These are phyloP conservation scores for Starmerella powellii DNA, from an alignment of 805 yeast species.

Conservation along the genomic window DNA sequence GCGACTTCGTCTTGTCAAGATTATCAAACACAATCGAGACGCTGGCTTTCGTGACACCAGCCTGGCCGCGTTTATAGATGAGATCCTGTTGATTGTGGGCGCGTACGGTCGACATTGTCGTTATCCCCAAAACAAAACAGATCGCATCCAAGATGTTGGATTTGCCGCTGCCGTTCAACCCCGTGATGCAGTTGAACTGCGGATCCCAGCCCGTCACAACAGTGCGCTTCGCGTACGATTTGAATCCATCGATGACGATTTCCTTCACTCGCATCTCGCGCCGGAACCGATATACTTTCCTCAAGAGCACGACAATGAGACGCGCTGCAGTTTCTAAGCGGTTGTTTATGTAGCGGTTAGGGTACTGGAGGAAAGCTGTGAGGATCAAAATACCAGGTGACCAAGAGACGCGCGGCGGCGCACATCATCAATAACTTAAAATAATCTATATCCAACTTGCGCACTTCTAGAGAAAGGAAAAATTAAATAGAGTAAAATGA, in stretches of 20 bases:
- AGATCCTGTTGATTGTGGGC: conserved; percentile 88
- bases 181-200: conserved; percentile 95
- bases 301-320: too few species aligned
- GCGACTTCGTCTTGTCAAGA: conserved; percentile 58
- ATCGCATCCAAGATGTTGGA: conserved; percentile 94
- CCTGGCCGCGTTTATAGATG: conserved; percentile 94
- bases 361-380: too few species aligned
- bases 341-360: too few species aligned
- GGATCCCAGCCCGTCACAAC: conserved; percentile 93
- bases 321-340: neutral
- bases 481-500: too few species aligned
- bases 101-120: conserved; percentile 87
- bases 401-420: too few species aligned
- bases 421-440: too few species aligned
- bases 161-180: conserved; percentile 94
- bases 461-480: too few species aligned
- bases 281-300: neutral
- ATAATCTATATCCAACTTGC: too few species aligned
- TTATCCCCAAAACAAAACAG: conserved; percentile 94
- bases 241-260: conserved; percentile 91
- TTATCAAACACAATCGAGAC: conserved; percentile 95
- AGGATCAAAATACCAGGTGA: too few species aligned
- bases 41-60: conserved; percentile 93
- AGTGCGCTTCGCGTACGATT: conserved; percentile 93
- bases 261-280: conserved; percentile 79